Conservation (phyloP, 192 early-diverging fungal genomes). For the Coemansia sp. region DNA sequence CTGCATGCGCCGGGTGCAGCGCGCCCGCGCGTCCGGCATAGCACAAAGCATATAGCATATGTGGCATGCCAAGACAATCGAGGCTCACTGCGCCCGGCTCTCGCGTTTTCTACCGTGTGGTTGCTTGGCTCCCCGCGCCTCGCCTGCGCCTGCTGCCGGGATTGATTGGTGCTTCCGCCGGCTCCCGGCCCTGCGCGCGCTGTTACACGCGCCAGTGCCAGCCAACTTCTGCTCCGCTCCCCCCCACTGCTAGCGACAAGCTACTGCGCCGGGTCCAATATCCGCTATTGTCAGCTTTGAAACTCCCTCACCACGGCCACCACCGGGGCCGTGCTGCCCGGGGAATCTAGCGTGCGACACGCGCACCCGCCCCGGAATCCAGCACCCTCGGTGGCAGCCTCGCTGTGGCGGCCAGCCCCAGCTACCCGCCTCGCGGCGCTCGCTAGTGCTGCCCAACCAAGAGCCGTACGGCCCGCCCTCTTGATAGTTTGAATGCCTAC, state of each 20-base stretch:
- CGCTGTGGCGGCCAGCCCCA: not conserved
- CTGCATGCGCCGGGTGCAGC: not conserved
- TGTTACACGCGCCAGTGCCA: not conserved
- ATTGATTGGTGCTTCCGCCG: not conserved
- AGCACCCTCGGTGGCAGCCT: not conserved
- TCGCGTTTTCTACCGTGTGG: not conserved
- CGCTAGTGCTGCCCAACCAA: not conserved
- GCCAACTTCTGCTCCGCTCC: not conserved
- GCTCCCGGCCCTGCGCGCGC: not conserved
- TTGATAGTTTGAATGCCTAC: slow-evolving; percentile 1
- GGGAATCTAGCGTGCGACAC: too few species aligned
- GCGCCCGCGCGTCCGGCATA: not conserved
- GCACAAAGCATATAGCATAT: not conserved
- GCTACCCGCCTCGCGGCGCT: not conserved
- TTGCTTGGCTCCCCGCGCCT: too few species aligned
- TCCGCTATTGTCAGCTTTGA: slow-evolving; percentile 9
- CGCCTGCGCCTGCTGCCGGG: not conserved
- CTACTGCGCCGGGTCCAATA: too few species aligned
- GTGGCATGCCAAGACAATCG: not conserved
- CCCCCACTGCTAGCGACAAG: not conserved
- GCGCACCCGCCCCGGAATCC: not conserved
- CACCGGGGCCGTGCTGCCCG: not conserved
- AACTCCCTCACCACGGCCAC: slow-evolving; percentile 1
- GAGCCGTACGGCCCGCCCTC: not conserved
- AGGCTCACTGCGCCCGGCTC: too few species aligned